These are phyloP conservation scores for Saturnispora quitensis DNA, from an alignment of 805 yeast genomes.

Conservation along the genomic window DNA sequence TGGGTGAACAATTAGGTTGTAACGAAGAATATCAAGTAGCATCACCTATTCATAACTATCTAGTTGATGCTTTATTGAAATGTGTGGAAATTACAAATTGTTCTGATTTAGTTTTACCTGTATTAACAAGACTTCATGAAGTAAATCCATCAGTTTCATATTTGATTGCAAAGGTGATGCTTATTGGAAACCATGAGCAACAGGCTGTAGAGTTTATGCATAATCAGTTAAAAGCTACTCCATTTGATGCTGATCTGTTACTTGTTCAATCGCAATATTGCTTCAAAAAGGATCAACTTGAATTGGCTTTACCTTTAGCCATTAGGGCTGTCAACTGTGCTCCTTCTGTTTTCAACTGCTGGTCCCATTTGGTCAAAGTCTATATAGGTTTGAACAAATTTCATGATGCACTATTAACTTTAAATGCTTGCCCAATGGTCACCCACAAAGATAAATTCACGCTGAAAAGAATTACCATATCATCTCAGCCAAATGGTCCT, in stretches of 20 bases:
- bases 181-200: slow-evolving; percentile 50
- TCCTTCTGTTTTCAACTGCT: slow-evolving; percentile 68
- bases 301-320: slow-evolving; percentile 51
- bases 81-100: slow-evolving; percentile 56
- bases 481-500: slow-evolving; percentile 31
- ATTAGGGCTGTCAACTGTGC: slow-evolving; percentile 57
- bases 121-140: slow-evolving; percentile 42
- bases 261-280: slow-evolving; percentile 52
- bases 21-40: slow-evolving; percentile 60
- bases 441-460: slow-evolving; percentile 59
- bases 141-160: slow-evolving; percentile 49
- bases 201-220: slow-evolving; percentile 45
- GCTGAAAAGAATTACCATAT: slow-evolving; percentile 40
- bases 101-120: slow-evolving; percentile 51
- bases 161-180: slow-evolving; percentile 44
- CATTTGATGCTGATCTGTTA: slow-evolving; percentile 48
- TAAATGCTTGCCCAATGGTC: slow-evolving; percentile 78
- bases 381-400: slow-evolving; percentile 56
- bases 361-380: slow-evolving; percentile 59
- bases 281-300: slow-evolving; percentile 40
- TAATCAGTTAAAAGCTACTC: slow-evolving; percentile 31
- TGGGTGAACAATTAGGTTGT: slow-evolving; percentile 62
- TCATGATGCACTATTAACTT: slow-evolving; percentile 61
- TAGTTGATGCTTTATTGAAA: slow-evolving; percentile 66
- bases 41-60: slow-evolving; percentile 51